Percentiles rank a stretch among this genome's conserved stretches.
Conservation (phyloP, 305 asterid genomes). For the Rubia balearica region DNA sequence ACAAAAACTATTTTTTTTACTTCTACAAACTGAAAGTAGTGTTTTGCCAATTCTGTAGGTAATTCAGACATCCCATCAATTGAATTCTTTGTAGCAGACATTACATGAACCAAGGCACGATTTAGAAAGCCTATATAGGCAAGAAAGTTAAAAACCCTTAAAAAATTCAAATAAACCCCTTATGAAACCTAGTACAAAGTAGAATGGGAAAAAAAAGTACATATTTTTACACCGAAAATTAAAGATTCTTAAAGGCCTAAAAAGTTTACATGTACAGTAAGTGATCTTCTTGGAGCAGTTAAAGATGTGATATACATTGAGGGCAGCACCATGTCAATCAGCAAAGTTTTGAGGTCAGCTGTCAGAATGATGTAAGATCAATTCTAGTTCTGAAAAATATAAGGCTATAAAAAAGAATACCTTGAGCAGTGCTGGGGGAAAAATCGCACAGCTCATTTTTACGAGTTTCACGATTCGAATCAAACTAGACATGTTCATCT, state of each 20-base stretch:
- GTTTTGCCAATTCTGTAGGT: too few species aligned
- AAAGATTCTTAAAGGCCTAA: background rate
- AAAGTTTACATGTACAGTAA: slow-evolving; percentile 9
- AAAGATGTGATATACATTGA: slow-evolving; percentile 12
- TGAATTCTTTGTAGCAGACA: too few species aligned
- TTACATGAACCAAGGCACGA: too few species aligned
- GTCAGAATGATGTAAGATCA: background rate
- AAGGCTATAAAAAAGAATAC: background rate
- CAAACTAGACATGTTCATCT: slow-evolving; percentile 47
- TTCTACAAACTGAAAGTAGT: too few species aligned
- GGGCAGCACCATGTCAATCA: background rate
- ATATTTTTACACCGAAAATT: background rate
- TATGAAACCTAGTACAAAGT: background rate
- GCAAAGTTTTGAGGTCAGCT: slow-evolving; percentile 7
- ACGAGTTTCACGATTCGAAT: background rate
- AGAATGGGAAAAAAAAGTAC: background rate
- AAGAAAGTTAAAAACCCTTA: too few species aligned
- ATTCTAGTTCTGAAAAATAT: slow-evolving; percentile 8
- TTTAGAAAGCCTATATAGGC: too few species aligned
- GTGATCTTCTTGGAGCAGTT: slow-evolving; percentile 2
- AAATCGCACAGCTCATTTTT: slow-evolving; percentile 8
- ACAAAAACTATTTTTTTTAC: too few species aligned
- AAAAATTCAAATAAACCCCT: background rate
- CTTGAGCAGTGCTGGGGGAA: slow-evolving; percentile 10
- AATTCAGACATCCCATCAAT: too few species aligned